Evolutionary conservation across 768 basidiomycete species (phyloP).

Genomic region (Xerocomellus chrysenteron): DNA sequence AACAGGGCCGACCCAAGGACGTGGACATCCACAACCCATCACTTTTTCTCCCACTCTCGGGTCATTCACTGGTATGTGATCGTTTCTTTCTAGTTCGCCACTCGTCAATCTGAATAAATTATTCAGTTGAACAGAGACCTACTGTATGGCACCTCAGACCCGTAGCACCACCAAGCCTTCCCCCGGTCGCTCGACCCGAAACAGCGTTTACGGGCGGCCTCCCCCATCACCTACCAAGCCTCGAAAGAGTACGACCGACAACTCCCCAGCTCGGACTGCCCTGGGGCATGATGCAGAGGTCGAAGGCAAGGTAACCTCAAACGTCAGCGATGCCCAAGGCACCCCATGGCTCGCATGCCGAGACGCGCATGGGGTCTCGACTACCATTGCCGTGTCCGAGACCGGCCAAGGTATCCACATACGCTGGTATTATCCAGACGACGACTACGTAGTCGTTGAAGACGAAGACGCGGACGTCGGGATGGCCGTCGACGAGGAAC

Average conservation of each 20-base stretch:
- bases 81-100: neutral
- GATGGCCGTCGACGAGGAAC: slow-evolving; percentile 19
- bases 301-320: neutral
- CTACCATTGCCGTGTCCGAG: slow-evolving; percentile 17
- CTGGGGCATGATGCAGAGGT: neutral
- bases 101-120: neutral
- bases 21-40: neutral
- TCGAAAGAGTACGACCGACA: slow-evolving; percentile 2
- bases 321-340: neutral
- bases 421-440: slow-evolving; percentile 19
- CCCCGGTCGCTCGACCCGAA: slow-evolving; percentile 20
- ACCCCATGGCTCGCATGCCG: slow-evolving; percentile 23
- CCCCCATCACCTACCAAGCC: slow-evolving; percentile 4
- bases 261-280: neutral
- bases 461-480: slow-evolving; percentile 1
- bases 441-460: slow-evolving; percentile 6
- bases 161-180: slow-evolving; percentile 18
- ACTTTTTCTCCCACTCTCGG: neutral
- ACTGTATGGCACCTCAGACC: slow-evolving; percentile 28
- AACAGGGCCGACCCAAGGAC: slow-evolving; percentile 7
- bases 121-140: neutral
- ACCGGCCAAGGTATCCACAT: slow-evolving; percentile 23
- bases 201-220: slow-evolving; percentile 23
- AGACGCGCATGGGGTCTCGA: slow-evolving; percentile 9
- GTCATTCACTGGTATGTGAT: neutral